Conservation (phyloP, 495 filamentous ascomycete genomes). For the Thermothielavioides terrestris region DNA sequence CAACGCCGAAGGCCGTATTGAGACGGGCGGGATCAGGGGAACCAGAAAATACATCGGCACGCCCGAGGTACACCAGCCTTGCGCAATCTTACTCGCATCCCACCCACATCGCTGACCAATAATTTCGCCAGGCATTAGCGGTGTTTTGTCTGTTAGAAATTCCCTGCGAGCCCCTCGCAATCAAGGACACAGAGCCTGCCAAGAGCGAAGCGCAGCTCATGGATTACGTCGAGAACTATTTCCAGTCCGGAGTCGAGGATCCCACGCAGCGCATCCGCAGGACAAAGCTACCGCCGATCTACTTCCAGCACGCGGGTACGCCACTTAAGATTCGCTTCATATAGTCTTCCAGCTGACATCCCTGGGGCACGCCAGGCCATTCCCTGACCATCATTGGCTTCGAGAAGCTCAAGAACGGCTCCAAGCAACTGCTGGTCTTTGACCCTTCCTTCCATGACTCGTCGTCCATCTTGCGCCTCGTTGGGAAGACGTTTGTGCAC, state of each 20-base stretch:
- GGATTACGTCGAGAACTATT: slow-evolving; percentile 65
- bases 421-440: slow-evolving; percentile 70
- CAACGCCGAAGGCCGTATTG: slow-evolving; percentile 59
- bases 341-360: not conserved
- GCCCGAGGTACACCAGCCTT: slow-evolving; percentile 56
- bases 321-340: too few species aligned
- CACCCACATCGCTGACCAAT: not conserved
- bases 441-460: slow-evolving; percentile 80
- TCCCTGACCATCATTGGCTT: slow-evolving; percentile 89
- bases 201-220: slow-evolving; percentile 43
- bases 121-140: slow-evolving; percentile 57
- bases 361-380: slow-evolving; percentile 53
- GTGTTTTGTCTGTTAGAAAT: slow-evolving; percentile 64
- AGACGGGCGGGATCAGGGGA: slow-evolving; percentile 80
- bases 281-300: slow-evolving; percentile 73
- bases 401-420: slow-evolving; percentile 57
- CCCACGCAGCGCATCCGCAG: slow-evolving; percentile 46
- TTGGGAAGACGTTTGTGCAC: slow-evolving; percentile 37
- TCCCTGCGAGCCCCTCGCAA: slow-evolving; percentile 31
- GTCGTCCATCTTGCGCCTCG: slow-evolving; percentile 47
- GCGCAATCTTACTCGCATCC: too few species aligned
- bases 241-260: slow-evolving; percentile 42
- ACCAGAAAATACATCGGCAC: slow-evolving; percentile 97
- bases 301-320: slow-evolving; percentile 77
- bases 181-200: slow-evolving; percentile 26